Percentiles rank a stretch among this genome's conserved stretches.
Conservation (phyloP, 73 alveolate species). For the Symbiodinium natans region DNA sequence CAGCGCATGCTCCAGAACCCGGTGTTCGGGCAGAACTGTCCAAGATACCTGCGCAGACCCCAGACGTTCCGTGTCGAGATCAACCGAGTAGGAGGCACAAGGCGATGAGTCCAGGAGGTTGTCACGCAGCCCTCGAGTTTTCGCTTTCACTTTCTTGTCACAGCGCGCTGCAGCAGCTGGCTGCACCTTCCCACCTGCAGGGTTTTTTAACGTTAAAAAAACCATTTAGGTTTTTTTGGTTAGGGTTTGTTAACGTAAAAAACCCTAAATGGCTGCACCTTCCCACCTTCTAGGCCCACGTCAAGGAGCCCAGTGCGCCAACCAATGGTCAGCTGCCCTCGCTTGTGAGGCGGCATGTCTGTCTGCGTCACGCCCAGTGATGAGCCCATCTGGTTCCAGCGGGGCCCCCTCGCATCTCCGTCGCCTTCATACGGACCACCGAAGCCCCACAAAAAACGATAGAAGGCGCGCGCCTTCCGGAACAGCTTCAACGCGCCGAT, state of each 20-base stretch:
- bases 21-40: slow-evolving; percentile 58
- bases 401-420: neutral
- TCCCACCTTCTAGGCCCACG: slow-evolving; percentile 44
- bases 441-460: slow-evolving; percentile 79
- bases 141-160: neutral
- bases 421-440: slow-evolving; percentile 47
- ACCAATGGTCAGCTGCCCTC: slow-evolving; percentile 61
- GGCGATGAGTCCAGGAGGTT: slow-evolving; percentile 73
- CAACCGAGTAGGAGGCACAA: slow-evolving; percentile 34
- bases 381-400: slow-evolving; percentile 77
- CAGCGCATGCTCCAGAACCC: slow-evolving; percentile 54
- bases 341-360: slow-evolving; percentile 31
- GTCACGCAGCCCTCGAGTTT: slow-evolving; percentile 56
- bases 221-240: too few species aligned
- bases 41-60: slow-evolving; percentile 53
- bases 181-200: neutral
- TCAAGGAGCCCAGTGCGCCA: slow-evolving; percentile 85
- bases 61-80: neutral
- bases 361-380: slow-evolving; percentile 79
- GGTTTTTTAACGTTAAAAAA: too few species aligned
- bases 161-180: neutral
- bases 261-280: neutral
- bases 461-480: slow-evolving; percentile 75
- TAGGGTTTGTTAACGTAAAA: too few species aligned
- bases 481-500: slow-evolving; percentile 80